A percentile compares a stretch with the other conserved stretches of the same genome.
phyloP scores from a whole-genome alignment of 225 moss, liverwort and hornwort species.

The Pseudisothecium myosuroides region DNA sequence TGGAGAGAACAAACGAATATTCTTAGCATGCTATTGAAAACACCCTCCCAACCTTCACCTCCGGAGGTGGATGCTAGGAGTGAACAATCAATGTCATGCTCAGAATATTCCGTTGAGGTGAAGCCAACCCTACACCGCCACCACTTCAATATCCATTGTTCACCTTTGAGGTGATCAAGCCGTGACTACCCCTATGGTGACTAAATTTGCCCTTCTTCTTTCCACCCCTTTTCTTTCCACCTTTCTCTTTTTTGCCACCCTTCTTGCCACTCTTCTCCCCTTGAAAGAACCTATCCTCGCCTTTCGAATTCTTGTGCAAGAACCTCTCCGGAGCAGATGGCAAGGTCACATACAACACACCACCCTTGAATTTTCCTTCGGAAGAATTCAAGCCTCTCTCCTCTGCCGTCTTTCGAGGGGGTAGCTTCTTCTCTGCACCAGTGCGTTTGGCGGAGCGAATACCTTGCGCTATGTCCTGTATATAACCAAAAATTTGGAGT shows the following conservation, averaged over 20 bases:
- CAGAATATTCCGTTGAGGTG: too few relatives aligned
- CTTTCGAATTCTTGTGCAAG: constrained; percentile 32
- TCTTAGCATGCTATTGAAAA: too few relatives aligned
- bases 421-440: constrained; percentile 25
- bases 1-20: too few relatives aligned
- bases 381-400: constrained; percentile 65
- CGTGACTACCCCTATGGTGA: too few relatives aligned
- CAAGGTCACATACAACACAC: constrained; percentile 77
- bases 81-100: too few relatives aligned
- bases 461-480: constrained; percentile 63
- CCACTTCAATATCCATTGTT: too few relatives aligned
- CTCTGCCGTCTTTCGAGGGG: constrained; percentile 6
- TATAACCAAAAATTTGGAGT: not conserved
- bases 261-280: constrained; percentile 48
- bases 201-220: constrained; percentile 31
- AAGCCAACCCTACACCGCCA: too few relatives aligned
- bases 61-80: too few relatives aligned
- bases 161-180: too few relatives aligned
- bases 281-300: constrained; percentile 60
- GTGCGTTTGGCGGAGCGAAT: constrained; percentile 50
- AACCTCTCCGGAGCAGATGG: constrained; percentile 31
- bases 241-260: constrained; percentile 35
- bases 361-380: constrained; percentile 79
- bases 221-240: constrained; percentile 49
- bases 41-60: too few relatives aligned